These are phyloP conservation scores for Linum usitatissimum DNA, from an alignment of 345 rosid genomes.

Conservation along the genomic window DNA sequence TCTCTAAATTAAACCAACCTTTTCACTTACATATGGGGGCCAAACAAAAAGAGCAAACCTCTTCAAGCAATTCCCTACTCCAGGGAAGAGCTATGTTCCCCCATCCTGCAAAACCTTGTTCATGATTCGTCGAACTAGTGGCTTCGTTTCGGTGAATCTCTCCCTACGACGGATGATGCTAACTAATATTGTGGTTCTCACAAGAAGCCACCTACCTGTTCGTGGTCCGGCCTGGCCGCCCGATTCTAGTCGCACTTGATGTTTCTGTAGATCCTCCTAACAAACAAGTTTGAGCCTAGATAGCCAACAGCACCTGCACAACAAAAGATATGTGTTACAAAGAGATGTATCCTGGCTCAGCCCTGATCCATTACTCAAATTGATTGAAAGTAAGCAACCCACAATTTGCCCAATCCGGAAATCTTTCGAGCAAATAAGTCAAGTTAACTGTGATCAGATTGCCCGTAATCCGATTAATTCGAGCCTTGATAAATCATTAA, in stretches of 20 bases:
- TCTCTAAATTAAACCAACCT: neutral
- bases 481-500: too few species aligned
- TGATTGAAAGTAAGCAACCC: too few species aligned
- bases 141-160: neutral
- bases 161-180: neutral
- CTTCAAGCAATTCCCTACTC: neutral
- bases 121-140: neutral
- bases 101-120: neutral
- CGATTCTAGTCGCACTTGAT: conserved; percentile 74
- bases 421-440: too few species aligned
- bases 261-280: conserved; percentile 94
- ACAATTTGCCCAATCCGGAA: too few species aligned
- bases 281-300: conserved; percentile 84
- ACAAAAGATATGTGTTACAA: neutral
- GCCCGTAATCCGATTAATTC: too few species aligned
- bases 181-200: neutral
- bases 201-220: neutral
- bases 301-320: conserved; percentile 84
- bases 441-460: too few species aligned
- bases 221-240: neutral
- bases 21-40: neutral
- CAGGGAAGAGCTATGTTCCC: neutral
- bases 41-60: neutral
- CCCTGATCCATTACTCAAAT: neutral
- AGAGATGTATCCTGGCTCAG: neutral